Evolutionary conservation across 2,329 filamentous ascomycete species (phyloP), one percentile per base, ranked within the genome.

Genomic region (Penicillium sp.): DNA sequence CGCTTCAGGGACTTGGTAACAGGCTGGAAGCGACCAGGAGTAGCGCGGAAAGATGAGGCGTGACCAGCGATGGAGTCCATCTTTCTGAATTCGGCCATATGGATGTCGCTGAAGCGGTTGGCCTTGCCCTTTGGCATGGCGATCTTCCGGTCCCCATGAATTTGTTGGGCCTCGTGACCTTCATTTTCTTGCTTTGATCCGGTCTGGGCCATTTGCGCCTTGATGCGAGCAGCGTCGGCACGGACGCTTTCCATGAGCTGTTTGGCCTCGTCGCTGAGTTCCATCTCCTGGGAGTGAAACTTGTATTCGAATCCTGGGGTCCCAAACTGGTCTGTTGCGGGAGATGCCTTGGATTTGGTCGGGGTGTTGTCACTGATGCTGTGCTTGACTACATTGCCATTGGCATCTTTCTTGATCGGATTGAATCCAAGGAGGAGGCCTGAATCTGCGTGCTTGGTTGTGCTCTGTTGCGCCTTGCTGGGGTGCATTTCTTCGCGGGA

Each of bases 51-150:
- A 16, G 88, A 84, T 11, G 92, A 96, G 9, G 91, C 82, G 70
- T 97, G 92, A 59, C 87, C 87, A 41, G 86, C 90, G 68, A 97
- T 97, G 2, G 92, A 97, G 71, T 96, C 91, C 93, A 97, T 97
- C 80, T 96, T 97, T 76, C 90, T 90, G 77, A 97, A 97, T 68
- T 93, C 84, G 47, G 87, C 86, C 84, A 90, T 88, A 71, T 97
- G 93, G 36, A 84, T 86, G 60, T 91, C 88, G 70, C 90, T 96
- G 76, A 88, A 97, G 43, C 93, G 87, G 46, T 86, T 79, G 48
- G 85, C 82, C 71, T 88, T 92, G 63, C 90, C 87, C 76, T 88
- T 95, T 12, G 92, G 85, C 62, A 85, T 85, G 7, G 89, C 92
- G 67, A 96, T 89, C 73, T 86, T 90, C 62, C 93, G 87, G 10